Base-by-base conservation (phyloP, 2,329 filamentous ascomycete species). In the Sporothrix humicola region DNA sequence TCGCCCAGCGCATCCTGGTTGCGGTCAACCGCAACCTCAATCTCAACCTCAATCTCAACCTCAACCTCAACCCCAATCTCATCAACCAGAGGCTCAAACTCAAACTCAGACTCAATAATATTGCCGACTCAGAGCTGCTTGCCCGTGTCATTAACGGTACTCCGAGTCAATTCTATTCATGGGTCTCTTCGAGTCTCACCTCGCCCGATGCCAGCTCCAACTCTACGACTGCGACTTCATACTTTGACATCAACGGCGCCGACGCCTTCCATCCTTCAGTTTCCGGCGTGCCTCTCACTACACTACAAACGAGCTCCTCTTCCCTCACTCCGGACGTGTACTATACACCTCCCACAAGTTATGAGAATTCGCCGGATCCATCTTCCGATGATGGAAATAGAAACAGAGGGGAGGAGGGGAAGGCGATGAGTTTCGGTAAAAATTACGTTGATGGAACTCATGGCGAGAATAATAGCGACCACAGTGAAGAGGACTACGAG, bases 231-330 rank as follows among this genome's bases (percentile, higher is more conserved):
- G 6, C 12, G 12, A 26, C 61, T 6, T 20, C 42, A 5, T 66
- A 66, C 61, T 66, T 65, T 13, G n/a, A 46, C 42, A 65, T 65
- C 42, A n/a, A 66, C n/a, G 61, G 23, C 61, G 42, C 20, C 1
- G 26, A 10, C 12, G 20, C 26, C 12, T 66, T 66, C 12, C 61
- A 46, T 12, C 61, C 42, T 12, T 48, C 61, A 0, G 61, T 48
- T 10, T 46, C 5, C 1, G 42, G 42, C 12, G 26, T 23, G 10
- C 9, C n/a, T 5, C 15, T 26, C 5, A 26, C 12, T 20, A 46
- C 17, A 26, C 61, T 3, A 6, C 4, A 20, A 8, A 66, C 20
- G 20, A 6, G n/a, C 1, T 6, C n/a, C 1, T 31, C 65, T 6
- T 13, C 23, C 3, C 26, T 52, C 6, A n/a, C 65, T 6, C 46